Base-by-base conservation (phyloP, 768 basidiomycete genomes). In the Trametes cubensis region DNA sequence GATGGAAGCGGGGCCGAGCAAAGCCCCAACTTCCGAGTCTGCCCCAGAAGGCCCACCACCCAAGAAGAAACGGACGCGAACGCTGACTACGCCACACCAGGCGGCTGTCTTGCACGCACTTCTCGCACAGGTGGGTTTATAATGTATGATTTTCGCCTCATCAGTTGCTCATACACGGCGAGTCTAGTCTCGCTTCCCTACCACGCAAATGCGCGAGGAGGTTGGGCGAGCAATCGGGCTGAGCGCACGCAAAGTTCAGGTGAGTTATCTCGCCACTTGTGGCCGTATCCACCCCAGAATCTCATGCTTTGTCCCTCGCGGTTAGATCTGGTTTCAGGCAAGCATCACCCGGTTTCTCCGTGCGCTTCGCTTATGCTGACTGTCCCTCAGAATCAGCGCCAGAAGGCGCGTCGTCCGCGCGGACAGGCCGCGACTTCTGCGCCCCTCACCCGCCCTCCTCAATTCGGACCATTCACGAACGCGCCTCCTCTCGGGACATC, bases 241-340 rank as follows among this genome's bases (percentile, higher is more conserved):
- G 70, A 93, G 91, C 72, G 91, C 92, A 49, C 84, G 92, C 42
- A 92, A 94, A 78, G 92, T 95, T 3, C 92, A 95, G 85, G 92
- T 90, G 68, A 71, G 88, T 80, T 30, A 20, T 13, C 39, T 38
- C 46, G 11, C 53, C 39, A 46, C 26, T 10, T 42, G 40, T 52
- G 50, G 25, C 7, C 60, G 47, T 54, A 55, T 44, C 42, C 55
- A 46, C 38, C 23, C 34, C 39, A 38, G 23, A 25, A n/a, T 55
- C 40, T 58, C 34, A 62, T 60, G 62, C 62, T 60, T 54, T 68
- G 60, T 68, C 34, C 47, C 15, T 40, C 68, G 88, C 85, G 41
- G n/a, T 3, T 69, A 94, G 92, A 92, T 94, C 67, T 94, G 92
- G 92, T 94, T 94, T 76, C 92, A 93, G 82, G 91, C 90, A 74